phyloP scores from a whole-genome alignment of 805 yeast genomes.

The Pichia insulana region DNA sequence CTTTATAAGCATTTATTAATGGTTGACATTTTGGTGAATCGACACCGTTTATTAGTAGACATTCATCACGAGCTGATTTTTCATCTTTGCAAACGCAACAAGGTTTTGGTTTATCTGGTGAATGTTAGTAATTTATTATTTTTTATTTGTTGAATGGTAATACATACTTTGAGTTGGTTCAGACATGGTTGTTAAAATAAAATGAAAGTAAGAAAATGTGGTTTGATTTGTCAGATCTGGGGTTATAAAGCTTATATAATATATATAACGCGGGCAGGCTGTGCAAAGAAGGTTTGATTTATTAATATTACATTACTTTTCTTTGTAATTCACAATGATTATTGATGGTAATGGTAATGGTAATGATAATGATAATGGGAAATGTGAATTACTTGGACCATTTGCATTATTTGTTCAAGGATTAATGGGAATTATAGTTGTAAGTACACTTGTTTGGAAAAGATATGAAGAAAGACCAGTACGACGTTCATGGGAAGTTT shows the following conservation, averaged over 20 bases:
- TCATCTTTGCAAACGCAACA: slow-evolving; percentile 86
- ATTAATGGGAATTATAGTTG: slow-evolving; percentile 65
- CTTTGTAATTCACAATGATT: no score
- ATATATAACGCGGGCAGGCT: no score
- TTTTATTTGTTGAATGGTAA: not conserved
- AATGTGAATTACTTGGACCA: slow-evolving; percentile 72
- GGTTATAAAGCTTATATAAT: no score
- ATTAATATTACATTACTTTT: no score
- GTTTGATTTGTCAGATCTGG: no score
- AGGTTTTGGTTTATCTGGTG: slow-evolving; percentile 67
- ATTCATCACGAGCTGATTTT: slow-evolving; percentile 65
- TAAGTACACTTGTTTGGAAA: slow-evolving; percentile 66
- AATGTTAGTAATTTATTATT: not conserved
- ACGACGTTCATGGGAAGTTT: slow-evolving; percentile 76
- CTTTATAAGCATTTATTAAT: slow-evolving; percentile 63
- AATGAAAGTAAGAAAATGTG: no score
- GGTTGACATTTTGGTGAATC: slow-evolving; percentile 76
- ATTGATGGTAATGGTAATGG: no score
- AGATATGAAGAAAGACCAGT: slow-evolving; percentile 71
- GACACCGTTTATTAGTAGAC: slow-evolving; percentile 72
- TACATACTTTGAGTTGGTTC: not conserved
- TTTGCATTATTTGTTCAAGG: slow-evolving; percentile 75
- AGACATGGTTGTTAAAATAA: not conserved
- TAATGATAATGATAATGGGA: not conserved
- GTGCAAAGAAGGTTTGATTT: no score